Evolutionary conservation across 768 basidiomycete genomes (phyloP).

Genomic region (Boletus rubescentipes): DNA sequence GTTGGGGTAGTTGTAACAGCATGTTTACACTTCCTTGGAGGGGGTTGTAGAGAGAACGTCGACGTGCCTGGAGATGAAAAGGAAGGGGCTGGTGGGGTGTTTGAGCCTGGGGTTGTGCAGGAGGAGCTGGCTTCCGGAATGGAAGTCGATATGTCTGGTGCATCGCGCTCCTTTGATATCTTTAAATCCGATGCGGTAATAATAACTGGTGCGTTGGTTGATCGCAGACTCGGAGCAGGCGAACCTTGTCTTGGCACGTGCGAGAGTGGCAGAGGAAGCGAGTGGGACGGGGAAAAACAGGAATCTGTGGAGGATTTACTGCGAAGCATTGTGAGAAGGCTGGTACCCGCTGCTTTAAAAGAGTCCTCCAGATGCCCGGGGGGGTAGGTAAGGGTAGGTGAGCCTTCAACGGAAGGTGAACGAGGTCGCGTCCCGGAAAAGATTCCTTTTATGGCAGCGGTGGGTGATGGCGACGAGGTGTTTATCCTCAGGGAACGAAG

Average conservation of each 20-base stretch:
- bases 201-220: conserved; percentile 19
- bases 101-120: conserved; percentile 33
- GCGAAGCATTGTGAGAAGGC: conserved; percentile 52
- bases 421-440: conserved; percentile 25
- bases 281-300: conserved; percentile 23
- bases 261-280: conserved; percentile 33
- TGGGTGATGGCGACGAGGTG: conserved; percentile 17
- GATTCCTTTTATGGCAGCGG: conserved; percentile 20
- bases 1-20: background rate
- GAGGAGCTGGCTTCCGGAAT: conserved; percentile 12
- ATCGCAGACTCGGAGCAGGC: conserved; percentile 28
- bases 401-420: conserved; percentile 41
- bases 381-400: conserved; percentile 37
- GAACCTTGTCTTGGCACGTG: conserved; percentile 17
- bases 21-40: conserved; percentile 31
- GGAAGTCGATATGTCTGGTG: conserved; percentile 15
- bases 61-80: conserved; percentile 32
- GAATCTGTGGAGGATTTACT: conserved; percentile 36
- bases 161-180: conserved; percentile 40
- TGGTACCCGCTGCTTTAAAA: conserved; percentile 54
- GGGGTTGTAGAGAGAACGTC: conserved; percentile 34
- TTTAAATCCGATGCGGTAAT: conserved; percentile 34
- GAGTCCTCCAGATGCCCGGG: conserved; percentile 49
- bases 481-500: conserved; percentile 27
- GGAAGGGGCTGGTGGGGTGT: conserved; percentile 18